phyloP scores from a whole-genome alignment of 176 grass and related monocot species.

The Oryza punctata region DNA sequence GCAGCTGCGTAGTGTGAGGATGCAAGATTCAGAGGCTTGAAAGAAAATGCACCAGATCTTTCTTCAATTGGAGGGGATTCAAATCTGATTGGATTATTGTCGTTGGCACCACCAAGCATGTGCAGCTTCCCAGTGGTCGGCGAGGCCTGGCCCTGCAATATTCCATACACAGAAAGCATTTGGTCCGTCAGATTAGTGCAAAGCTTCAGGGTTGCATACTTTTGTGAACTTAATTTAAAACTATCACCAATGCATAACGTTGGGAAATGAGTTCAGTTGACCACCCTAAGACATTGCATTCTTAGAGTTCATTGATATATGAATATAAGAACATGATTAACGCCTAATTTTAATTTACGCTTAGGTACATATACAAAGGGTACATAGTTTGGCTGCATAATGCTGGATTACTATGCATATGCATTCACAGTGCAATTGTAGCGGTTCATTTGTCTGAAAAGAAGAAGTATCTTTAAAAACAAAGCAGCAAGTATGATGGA shows the following conservation, averaged over 20 bases:
- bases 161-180: background rate
- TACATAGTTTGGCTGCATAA: background rate
- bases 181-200: background rate
- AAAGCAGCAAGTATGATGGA: conserved; percentile 17
- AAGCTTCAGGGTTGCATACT: background rate
- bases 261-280: background rate
- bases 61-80: conserved; percentile 29
- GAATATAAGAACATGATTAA: background rate
- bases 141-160: conserved; percentile 59
- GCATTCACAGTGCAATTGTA: background rate
- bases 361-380: background rate
- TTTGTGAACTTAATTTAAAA: background rate
- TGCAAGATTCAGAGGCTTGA: conserved; percentile 52
- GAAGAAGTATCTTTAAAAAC: conserved; percentile 35
- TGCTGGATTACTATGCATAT: background rate
- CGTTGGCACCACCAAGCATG: conserved; percentile 29
- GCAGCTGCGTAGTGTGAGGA: conserved; percentile 43
- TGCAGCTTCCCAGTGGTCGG: conserved; percentile 73
- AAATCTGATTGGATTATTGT: conserved; percentile 27
- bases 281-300: background rate
- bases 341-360: background rate
- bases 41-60: conserved; percentile 43
- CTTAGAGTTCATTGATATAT: background rate
- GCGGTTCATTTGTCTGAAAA: conserved; percentile 11
- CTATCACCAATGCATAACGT: background rate